Conservation (phyloP, 192 early-diverging fungal species). For the Backusella tarrabulga region DNA sequence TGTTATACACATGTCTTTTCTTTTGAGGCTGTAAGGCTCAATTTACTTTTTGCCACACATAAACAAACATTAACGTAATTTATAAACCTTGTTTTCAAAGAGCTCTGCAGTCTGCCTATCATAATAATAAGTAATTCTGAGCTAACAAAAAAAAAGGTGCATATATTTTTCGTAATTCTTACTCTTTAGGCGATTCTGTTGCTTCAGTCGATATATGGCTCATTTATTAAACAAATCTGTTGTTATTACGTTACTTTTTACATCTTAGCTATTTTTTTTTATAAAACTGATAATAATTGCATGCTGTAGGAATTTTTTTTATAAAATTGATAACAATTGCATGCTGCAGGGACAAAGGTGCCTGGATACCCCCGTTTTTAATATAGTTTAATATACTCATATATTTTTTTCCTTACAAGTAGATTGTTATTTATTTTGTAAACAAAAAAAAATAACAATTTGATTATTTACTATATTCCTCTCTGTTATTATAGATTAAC, state of each 20-base stretch:
- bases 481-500: too few species aligned
- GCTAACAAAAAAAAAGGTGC: background rate
- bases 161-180: background rate
- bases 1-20: background rate
- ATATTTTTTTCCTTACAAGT: background rate
- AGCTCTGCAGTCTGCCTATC: background rate
- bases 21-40: background rate
- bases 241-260: background rate
- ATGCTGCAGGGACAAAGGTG: background rate
- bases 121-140: background rate
- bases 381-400: background rate
- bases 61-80: constrained; percentile 1
- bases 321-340: background rate
- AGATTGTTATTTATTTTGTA: background rate
- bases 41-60: background rate
- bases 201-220: background rate
- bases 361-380: background rate
- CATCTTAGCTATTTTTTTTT: background rate
- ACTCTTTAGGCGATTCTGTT: background rate
- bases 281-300: background rate
- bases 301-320: background rate
- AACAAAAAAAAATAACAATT: background rate
- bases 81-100: background rate
- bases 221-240: background rate
- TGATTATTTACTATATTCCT: background rate